Conservation (phyloP, 2,329 filamentous ascomycete species). For the Thelonectria blattea region DNA sequence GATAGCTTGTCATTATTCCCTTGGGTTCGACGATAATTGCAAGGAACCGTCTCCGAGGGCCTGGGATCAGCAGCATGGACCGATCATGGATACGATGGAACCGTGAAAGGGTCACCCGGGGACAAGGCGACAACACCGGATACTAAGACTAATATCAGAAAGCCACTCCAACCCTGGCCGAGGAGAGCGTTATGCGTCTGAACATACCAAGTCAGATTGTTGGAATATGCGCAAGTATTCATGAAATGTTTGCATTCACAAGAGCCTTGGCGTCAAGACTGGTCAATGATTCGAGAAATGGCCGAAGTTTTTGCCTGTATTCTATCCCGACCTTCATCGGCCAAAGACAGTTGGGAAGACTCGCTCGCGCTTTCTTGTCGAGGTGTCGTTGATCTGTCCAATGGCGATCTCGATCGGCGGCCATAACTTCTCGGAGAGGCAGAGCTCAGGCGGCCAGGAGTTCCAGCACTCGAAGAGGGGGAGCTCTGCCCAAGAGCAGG, state of each 20-base stretch:
- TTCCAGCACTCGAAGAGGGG: conserved; percentile 28
- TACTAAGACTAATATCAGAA: not conserved
- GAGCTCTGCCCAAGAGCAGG: conserved; percentile 31
- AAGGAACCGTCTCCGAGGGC: not conserved
- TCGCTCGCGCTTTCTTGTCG: conserved; percentile 38
- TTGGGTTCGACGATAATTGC: not conserved
- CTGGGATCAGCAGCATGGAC: not conserved
- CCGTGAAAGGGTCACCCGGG: not conserved
- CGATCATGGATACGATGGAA: not conserved
- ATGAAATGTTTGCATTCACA: conserved; percentile 1
- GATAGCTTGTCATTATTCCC: not conserved
- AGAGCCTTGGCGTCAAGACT: conserved; percentile 8
- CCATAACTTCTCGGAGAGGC: conserved; percentile 33
- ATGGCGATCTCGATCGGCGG: conserved; percentile 28
- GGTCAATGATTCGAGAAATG: conserved; percentile 40
- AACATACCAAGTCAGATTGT: conserved; percentile 1
- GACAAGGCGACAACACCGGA: not conserved
- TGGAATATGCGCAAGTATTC: conserved; percentile 1
- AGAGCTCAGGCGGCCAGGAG: conserved; percentile 32
- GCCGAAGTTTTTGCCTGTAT: conserved; percentile 39
- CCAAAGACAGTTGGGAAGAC: conserved; percentile 34
- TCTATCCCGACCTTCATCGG: conserved; percentile 36
- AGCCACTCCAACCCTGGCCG: not conserved
- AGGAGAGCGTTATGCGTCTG: not conserved
- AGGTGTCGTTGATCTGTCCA: conserved; percentile 9